Base-by-base conservation (phyloP, 805 yeast species). In the Wickerhamiella siamensis region DNA sequence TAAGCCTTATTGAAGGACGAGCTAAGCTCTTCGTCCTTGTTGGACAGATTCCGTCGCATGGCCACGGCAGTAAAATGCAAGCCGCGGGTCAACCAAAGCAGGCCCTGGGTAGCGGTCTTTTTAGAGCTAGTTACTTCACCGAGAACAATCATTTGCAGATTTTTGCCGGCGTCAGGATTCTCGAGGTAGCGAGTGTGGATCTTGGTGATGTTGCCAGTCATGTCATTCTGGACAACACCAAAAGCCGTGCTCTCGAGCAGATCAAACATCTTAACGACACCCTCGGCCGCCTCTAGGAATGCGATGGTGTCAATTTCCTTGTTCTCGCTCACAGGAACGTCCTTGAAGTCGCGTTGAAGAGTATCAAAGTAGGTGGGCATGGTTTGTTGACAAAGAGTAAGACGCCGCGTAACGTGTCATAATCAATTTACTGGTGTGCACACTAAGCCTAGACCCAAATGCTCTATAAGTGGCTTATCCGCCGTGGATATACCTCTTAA, bases 61-160 rank as follows among this genome's bases (percentile, higher is more conserved):
- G 94, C 91, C 50, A 70, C 77, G 16, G 93, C 87, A n/a, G 95
- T 84, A 68, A 84, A 86, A 58, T 81, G 79, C 53, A 84, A 72
- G 17, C 95, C 95, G 56, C 69, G 56, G 21, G 77, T 70, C 51
- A 84, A 71, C 95, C 95, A 84, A 53, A 84, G 64, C 50, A 84
- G 71, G 32, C 93, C 95, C 63, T 86, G 95, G 10, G 95, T 84
- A 33, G 95, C 94, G 46, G 77, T 76, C 60, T 78, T 81, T 42
- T 65, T 63, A 61, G 74, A 74, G 50, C 74, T 74, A 31, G 68
- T 70, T 34, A 74, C 77, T 66, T 84, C 95, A 43, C 76, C 66
- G 47, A 80, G 63, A 27, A 86, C 79, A 58, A 84, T 67, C 47
- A 73, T 84, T 64, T 86, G 94, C 52, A 84, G 69, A 20, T 93